Base-by-base conservation (phyloP, 2,329 filamentous ascomycete genomes). In the Sarocladium brachiariae region DNA sequence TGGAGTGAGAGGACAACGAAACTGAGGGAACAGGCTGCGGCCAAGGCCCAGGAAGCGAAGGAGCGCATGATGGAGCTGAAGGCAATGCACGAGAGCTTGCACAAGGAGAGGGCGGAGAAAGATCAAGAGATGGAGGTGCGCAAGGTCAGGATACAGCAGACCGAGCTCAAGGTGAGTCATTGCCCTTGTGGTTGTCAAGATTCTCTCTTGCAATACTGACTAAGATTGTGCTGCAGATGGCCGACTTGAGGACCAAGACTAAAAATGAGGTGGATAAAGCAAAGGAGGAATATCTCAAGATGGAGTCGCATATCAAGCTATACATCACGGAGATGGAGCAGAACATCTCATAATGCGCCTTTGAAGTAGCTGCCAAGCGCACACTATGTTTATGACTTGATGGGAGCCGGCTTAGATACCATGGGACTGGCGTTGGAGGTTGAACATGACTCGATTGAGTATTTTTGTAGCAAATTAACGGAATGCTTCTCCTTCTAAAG, bases 241-340 rank as follows among this genome's bases (percentile, higher is more conserved):
- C 87, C 45, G 93, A 99, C 68, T 77, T 99, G 58, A 97, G 96
- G 65, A 93, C 97, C 66, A 95, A 93, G 61, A 96, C 99, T 55
- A 92, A 97, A 64, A 91, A 86, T 54, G 93, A 99, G 69, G 86
- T 97, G 8, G 88, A 93, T 63, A 82, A 81, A 51, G 90, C 93
- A 1, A 83, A 95, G 60, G 91, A 95, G 57, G 89, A 97, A 72
- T 99, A 96, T 69, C 78, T 95, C 64, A 96, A 96, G 81, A 86
- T 99, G 82, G 92, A 97, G 68, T 86, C 89, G 33, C 93, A 99
- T 65, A 95, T 99, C 67, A 92, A 91, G 70, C 76, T 97, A 55
- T 99, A 99, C 73, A 95, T 99, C 63, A 95, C 88, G 4, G 93
- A 99, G 76, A 96, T 99, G 91, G 93, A 97, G 70, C 91, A 96